phyloP scores from a whole-genome alignment of 2,329 filamentous ascomycete genomes.

The Phialophora verrucosa region DNA sequence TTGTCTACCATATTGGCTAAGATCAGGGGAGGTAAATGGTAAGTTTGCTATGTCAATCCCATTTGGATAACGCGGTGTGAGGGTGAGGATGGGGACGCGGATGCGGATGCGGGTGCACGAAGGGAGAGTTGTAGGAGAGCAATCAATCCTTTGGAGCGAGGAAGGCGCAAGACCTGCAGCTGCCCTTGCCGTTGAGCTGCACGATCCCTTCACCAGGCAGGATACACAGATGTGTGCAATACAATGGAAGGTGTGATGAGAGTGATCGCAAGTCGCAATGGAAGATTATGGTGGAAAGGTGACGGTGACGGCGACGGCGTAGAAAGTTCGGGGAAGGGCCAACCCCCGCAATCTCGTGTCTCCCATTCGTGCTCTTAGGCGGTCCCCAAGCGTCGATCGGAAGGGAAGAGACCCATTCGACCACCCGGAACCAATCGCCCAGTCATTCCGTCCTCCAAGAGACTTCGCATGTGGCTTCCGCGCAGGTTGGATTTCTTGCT shows the following conservation, averaged over 20 bases:
- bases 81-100: neutral
- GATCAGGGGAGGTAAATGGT: slow-evolving; percentile 23
- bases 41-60: slow-evolving; percentile 28
- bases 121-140: slow-evolving; percentile 1
- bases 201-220: neutral
- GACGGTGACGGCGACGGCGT: slow-evolving; percentile 9
- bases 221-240: slow-evolving; percentile 4
- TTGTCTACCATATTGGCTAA: slow-evolving; percentile 33
- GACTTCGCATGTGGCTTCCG: neutral
- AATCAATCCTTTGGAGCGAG: neutral
- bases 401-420: slow-evolving; percentile 1
- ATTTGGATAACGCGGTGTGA: slow-evolving; percentile 21
- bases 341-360: slow-evolving; percentile 22
- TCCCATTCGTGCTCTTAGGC: slow-evolving; percentile 5
- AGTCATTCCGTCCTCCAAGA: neutral
- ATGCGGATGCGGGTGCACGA: neutral
- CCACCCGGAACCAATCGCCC: slow-evolving; percentile 13
- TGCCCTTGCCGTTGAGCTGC: neutral
- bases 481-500: neutral
- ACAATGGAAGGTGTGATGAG: slow-evolving; percentile 8
- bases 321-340: slow-evolving; percentile 12
- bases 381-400: slow-evolving; percentile 5
- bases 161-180: slow-evolving; percentile 2
- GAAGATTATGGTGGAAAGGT: slow-evolving; percentile 9
- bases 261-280: neutral